Evolutionary conservation across 257 asterid species (phyloP).

Genomic region (Thymus mandschuricus): DNA sequence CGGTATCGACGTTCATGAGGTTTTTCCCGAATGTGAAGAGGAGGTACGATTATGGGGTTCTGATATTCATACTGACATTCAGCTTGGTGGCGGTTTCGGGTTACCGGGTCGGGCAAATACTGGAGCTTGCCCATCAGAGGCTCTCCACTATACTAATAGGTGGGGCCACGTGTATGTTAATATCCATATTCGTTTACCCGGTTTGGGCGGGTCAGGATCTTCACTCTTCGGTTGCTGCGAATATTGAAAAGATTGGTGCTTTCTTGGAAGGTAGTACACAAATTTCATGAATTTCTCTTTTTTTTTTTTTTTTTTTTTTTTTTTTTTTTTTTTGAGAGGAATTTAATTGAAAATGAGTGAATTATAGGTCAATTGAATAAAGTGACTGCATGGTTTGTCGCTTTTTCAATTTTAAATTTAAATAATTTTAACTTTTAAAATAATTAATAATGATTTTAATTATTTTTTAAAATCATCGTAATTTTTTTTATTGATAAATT

Average conservation of each 20-base stretch:
- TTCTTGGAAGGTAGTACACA: slow-evolving; percentile 56
- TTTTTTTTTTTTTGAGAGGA: background rate
- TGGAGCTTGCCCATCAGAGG: slow-evolving; percentile 65
- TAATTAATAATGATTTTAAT: too few relatives aligned
- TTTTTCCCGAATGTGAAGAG: slow-evolving; percentile 65
- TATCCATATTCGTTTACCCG: slow-evolving; percentile 62
- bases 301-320: background rate
- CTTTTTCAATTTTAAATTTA: background rate
- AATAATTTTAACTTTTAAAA: too few relatives aligned
- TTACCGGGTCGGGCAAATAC: slow-evolving; percentile 51
- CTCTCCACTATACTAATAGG: slow-evolving; percentile 68
- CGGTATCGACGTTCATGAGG: slow-evolving; percentile 57
- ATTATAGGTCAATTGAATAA: background rate
- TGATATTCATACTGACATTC: slow-evolving; percentile 73
- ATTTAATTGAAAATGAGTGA: too few relatives aligned
- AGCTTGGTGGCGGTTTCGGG: slow-evolving; percentile 82
- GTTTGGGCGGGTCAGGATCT: slow-evolving; percentile 94
- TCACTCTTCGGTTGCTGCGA: slow-evolving; percentile 47
- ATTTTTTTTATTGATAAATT: background rate
- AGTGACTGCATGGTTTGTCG: background rate
- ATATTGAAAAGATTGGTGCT: slow-evolving; percentile 58
- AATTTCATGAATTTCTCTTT: background rate
- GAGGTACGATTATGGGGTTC: slow-evolving; percentile 73
- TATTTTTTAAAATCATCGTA: background rate
- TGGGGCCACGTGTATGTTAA: slow-evolving; percentile 59